These are phyloP conservation scores for Cystobasidium slooffiae DNA, from an alignment of 1,284 basidiomycete species.

Conservation along the genomic window DNA sequence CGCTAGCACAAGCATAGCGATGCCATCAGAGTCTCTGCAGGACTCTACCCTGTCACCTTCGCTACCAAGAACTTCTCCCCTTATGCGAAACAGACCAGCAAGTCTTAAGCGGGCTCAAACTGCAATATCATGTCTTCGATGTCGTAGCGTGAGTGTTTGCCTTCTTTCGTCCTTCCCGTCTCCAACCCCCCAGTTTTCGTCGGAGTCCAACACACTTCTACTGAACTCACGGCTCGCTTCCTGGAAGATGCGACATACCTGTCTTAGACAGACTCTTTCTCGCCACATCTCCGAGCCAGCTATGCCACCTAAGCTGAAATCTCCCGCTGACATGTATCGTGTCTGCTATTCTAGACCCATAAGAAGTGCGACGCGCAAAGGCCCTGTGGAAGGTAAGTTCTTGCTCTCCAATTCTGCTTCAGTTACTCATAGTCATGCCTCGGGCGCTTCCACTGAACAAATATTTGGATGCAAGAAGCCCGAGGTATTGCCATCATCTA, in stretches of 20 bases:
- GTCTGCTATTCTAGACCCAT: constrained; percentile 16
- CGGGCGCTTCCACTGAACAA: neutral
- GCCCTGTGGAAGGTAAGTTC: constrained; percentile 30
- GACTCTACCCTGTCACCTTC: neutral
- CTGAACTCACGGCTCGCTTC: no score
- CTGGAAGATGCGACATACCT: no score
- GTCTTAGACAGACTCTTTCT: no score
- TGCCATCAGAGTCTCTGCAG: no score
- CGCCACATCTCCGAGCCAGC: no score
- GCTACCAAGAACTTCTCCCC: neutral
- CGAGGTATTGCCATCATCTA: no score
- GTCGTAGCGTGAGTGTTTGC: constrained; percentile 24
- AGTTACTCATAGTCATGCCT: neutral
- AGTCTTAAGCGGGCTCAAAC: constrained; percentile 25
- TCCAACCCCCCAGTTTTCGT: neutral
- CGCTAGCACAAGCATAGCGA: no score
- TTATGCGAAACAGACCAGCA: neutral
- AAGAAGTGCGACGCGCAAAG: constrained; percentile 39
- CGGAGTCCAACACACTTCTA: neutral
- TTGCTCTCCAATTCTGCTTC: no score
- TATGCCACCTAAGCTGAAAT: neutral
- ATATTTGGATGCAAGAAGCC: neutral
- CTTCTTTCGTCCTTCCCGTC: neutral
- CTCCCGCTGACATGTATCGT: neutral
- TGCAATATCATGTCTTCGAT: constrained; percentile 33